Conservation (phyloP, 2,329 filamentous ascomycete species). For the Venturia pyrina region DNA sequence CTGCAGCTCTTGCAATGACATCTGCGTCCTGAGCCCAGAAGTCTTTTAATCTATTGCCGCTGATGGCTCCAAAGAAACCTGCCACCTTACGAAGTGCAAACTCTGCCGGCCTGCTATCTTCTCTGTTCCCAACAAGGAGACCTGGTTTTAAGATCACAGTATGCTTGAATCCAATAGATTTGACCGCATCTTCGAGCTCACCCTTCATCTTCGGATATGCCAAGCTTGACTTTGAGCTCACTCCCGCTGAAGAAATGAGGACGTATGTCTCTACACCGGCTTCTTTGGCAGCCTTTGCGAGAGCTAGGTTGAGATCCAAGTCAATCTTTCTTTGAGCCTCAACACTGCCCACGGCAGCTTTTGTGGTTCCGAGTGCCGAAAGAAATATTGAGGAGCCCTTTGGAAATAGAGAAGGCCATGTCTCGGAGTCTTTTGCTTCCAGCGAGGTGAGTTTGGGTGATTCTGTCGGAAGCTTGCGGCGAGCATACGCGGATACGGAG, state of each 20-base stretch:
- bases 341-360: slow-evolving; percentile 61
- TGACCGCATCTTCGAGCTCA: slow-evolving; percentile 71
- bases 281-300: slow-evolving; percentile 64
- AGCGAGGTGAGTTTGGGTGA: slow-evolving; percentile 56
- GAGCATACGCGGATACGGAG: slow-evolving; percentile 54
- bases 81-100: slow-evolving; percentile 46
- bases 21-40: slow-evolving; percentile 62
- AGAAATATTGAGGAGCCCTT: slow-evolving; percentile 48
- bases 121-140: slow-evolving; percentile 61
- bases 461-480: slow-evolving; percentile 48
- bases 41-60: slow-evolving; percentile 44
- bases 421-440: slow-evolving; percentile 54
- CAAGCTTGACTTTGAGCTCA: slow-evolving; percentile 43
- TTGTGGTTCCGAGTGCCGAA: slow-evolving; percentile 72
- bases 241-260: slow-evolving; percentile 54
- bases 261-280: slow-evolving; percentile 67
- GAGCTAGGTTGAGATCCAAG: slow-evolving; percentile 71
- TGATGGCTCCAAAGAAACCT: slow-evolving; percentile 40
- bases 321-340: slow-evolving; percentile 81
- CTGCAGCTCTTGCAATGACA: slow-evolving; percentile 59
- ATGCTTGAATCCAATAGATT: slow-evolving; percentile 63
- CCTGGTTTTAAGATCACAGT: slow-evolving; percentile 67
- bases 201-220: slow-evolving; percentile 67
- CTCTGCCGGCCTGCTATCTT: slow-evolving; percentile 51
- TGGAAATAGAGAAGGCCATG: slow-evolving; percentile 56